Base-by-base conservation (phyloP, 2,329 filamentous ascomycete genomes). In the Colletotrichum australisinense region DNA sequence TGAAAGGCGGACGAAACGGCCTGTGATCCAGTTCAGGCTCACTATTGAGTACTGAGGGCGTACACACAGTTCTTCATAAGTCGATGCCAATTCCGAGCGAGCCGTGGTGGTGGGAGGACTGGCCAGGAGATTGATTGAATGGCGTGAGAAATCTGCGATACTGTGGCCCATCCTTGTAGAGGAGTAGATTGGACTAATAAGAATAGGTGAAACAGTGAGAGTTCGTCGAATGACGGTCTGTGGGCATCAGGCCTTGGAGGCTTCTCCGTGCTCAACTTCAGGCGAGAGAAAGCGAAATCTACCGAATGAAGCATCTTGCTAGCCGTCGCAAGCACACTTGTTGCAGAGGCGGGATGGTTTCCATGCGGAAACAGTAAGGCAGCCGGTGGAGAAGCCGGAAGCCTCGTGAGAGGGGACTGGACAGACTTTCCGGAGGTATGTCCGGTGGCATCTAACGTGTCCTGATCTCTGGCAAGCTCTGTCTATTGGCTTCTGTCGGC, bases 191-290 rank as follows among this genome's bases (percentile, higher is more conserved):
- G 56, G 28, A 71, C 49, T 16, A 49, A 62, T 26, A 56, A 35
- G 55, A 73, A 63, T 70, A 60, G 46, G 62, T 71, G 71, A 73
- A 73, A 73, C 71, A 26, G 56, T 14, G 62, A 73, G 49, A 73
- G 67, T 73, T 73, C 69, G 38, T 66, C 56, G 55, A 70, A 60
- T 32, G 46, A 42, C 28, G 60, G 71, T 55, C 71, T 38, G 71
- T 71, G 71, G 59, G 67, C 22, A 26, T 71, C 67, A 73, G 65
- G 67, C 71, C 60, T 62, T 60, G 60, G 6, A 22, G 35, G 30
- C 56, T 62, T 69, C 62, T 71, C 71, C 26, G 71, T 71, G 71
- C 71, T 62, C 42, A 57, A 64, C 35, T 55, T 49, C 66, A 73
- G 60, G 66, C 55, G 24, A 9, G 71, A 57, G 26, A 35, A 12